These are phyloP conservation scores for Mycena filopes DNA, from an alignment of 768 basidiomycete species.

Conservation along the genomic window DNA sequence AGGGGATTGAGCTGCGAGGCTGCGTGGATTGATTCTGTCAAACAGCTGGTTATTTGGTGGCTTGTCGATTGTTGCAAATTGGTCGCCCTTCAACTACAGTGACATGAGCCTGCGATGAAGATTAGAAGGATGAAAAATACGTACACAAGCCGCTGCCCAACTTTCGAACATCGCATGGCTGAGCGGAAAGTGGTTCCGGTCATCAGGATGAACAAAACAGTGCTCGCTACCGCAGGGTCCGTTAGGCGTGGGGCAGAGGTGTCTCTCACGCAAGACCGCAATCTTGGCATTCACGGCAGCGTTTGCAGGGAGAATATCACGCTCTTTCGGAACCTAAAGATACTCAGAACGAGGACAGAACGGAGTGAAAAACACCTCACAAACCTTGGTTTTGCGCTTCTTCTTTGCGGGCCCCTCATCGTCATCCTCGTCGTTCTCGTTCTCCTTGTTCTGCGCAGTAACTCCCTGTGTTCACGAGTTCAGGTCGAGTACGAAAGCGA, in stretches of 20 bases:
- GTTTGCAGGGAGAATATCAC: neutral
- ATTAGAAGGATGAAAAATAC: no score
- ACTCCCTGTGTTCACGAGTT: no score
- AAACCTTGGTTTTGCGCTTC: neutral
- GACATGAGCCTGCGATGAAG: no score
- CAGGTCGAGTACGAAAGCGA: no score
- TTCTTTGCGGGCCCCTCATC: neutral
- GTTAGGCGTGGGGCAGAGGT: neutral
- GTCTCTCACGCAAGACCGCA: neutral
- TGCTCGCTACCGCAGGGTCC: neutral
- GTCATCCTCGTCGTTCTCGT: neutral
- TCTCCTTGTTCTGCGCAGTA: neutral
- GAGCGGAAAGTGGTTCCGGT: neutral
- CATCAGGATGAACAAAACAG: neutral
- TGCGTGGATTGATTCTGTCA: neutral
- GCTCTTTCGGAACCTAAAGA: neutral
- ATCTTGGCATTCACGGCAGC: neutral
- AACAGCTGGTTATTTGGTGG: neutral
- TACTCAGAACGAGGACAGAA: neutral
- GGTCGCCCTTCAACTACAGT: neutral
- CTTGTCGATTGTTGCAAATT: neutral
- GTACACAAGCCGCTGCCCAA: neutral
- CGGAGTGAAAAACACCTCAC: neutral
- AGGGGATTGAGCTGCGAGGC: neutral
- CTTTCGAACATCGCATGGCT: neutral